Base-by-base conservation (phyloP, 176 grass and related monocot species). In the Olyra latifolia region DNA sequence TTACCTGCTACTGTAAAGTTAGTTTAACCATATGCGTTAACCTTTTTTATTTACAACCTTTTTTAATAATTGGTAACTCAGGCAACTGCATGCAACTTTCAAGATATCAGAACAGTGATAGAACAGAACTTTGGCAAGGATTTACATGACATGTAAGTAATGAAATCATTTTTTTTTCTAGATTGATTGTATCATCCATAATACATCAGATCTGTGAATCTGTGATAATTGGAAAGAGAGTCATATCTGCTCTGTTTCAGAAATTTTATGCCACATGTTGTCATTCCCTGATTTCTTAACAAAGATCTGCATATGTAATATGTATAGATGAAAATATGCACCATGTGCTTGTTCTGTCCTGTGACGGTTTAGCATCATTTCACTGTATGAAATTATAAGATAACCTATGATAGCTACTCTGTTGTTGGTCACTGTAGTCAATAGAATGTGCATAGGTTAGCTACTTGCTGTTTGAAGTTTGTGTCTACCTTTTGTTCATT, bases 141-240 rank as follows among this genome's bases (percentile, higher is more conserved):
- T 85, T 85, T 98, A 79, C 82, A 87, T 80, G 87, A 84, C 60
- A 87, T 94, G 95, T 98, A 93, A 91, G 87, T 81, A 58, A 15
- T 10, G n/a, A 23, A 46, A 32, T 66, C 29, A 6, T 6, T 80
- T 1, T 10, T 69, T 46, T n/a, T 44, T 69, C 8, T 15, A 12
- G 30, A n/a, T 38, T 48, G 58, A 44, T 68, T 48, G 17, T 77
- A 19, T 66, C 24, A 53, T 40, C 15, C 22, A 20, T 79, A 62
- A n/a, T 61, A 29, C 5, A 11, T 22, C 39, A 69, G 10, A 45
- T 16, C 17, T 58, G 35, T 81, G 66, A 46, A 45, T 16, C 17
- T 58, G 35, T 81, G 66, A 32, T 81, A 29, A 39, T 71, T 71
- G 27, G 42, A 24, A 70, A 61, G 12, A 71, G 66, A 17, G 17